These are phyloP conservation scores for Chaetoceros tenuissimus DNA, from an alignment of 108 stramenopile species.

Conservation along the genomic window DNA sequence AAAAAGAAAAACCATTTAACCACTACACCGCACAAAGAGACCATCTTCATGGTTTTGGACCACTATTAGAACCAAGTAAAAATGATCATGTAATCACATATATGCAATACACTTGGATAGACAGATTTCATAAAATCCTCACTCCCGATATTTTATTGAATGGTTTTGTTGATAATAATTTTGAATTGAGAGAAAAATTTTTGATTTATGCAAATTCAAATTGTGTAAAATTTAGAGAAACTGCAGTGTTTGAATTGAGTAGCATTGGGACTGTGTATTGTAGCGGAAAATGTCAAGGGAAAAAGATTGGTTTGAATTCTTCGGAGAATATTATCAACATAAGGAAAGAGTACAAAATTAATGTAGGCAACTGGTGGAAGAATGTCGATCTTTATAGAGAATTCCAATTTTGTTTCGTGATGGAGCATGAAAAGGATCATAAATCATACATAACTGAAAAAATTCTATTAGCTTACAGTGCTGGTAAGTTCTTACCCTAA, in stretches of 20 bases:
- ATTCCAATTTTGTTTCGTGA: slow-evolving; percentile 44
- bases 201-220: neutral
- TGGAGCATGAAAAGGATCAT: slow-evolving; percentile 36
- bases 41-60: neutral
- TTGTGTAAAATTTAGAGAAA: neutral
- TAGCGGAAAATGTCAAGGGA: neutral
- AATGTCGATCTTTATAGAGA: slow-evolving; percentile 10
- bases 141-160: neutral
- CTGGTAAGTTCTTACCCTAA: too few relatives aligned
- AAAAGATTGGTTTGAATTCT: neutral
- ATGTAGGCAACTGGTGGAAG: slow-evolving; percentile 9
- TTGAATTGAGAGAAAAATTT: neutral
- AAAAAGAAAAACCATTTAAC: neutral
- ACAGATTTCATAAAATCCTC: neutral
- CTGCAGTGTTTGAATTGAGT: neutral
- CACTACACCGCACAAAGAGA: neutral
- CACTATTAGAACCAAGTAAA: neutral
- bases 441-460: slow-evolving; percentile 57
- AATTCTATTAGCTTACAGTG: slow-evolving; percentile 41
- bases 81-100: neutral
- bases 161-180: neutral
- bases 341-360: neutral
- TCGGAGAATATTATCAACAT: neutral
- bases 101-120: neutral
- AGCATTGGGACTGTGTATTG: neutral